phyloP scores from a whole-genome alignment of 176 grass and related monocot genomes.

The Oryza nivara region DNA sequence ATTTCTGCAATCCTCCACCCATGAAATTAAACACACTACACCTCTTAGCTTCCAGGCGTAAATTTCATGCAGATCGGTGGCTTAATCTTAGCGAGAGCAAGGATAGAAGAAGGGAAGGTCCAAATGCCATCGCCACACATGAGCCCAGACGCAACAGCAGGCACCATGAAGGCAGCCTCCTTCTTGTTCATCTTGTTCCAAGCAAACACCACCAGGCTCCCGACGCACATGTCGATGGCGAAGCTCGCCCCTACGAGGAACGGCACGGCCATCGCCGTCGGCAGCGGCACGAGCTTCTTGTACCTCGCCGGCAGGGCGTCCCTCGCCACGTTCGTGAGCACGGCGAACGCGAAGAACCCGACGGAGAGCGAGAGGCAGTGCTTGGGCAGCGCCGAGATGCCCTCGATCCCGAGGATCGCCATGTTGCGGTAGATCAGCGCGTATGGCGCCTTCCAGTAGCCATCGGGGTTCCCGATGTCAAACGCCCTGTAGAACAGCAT shows the following conservation, averaged over 20 bases:
- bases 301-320: slow-evolving; percentile 63
- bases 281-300: slow-evolving; percentile 55
- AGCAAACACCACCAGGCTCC: slow-evolving; percentile 64
- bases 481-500: slow-evolving; percentile 92
- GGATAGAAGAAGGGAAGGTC: slow-evolving; percentile 84
- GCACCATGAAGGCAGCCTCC: slow-evolving; percentile 66
- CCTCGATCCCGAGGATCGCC: slow-evolving; percentile 87
- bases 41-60: slow-evolving; percentile 43
- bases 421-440: slow-evolving; percentile 89
- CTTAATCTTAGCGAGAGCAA: slow-evolving; percentile 79
- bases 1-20: neutral
- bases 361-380: slow-evolving; percentile 72
- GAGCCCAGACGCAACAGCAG: slow-evolving; percentile 80
- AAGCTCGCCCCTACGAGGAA: slow-evolving; percentile 87
- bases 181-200: slow-evolving; percentile 69
- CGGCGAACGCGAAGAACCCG: slow-evolving; percentile 76
- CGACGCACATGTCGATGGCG: slow-evolving; percentile 79
- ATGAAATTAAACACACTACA: neutral
- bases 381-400: slow-evolving; percentile 61
- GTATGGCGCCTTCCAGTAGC: slow-evolving; percentile 86
- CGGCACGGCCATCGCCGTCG: slow-evolving; percentile 95
- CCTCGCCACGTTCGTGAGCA: slow-evolving; percentile 44
- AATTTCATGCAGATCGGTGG: slow-evolving; percentile 95
- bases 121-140: slow-evolving; percentile 91
- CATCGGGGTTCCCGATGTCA: slow-evolving; percentile 77